Base-by-base conservation (phyloP, 2,329 filamentous ascomycete species). In the Fusarium domesticum region DNA sequence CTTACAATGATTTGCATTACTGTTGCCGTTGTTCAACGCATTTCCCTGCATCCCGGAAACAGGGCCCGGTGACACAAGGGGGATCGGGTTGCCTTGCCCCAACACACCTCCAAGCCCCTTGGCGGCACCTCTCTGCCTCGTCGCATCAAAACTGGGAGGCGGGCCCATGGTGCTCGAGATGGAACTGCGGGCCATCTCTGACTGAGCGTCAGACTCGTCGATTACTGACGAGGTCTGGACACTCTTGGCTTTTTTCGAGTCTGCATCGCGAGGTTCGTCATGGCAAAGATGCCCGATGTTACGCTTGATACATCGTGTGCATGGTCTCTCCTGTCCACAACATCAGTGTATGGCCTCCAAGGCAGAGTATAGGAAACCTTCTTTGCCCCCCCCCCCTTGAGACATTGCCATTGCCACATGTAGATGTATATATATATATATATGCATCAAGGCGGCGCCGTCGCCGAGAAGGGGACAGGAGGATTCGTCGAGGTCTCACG, bases 201-300 rank as follows among this genome's bases (percentile, higher is more conserved):
- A 63, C 37, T 64, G 64, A 35, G 75, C 67, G 42, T 80, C 78
- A 54, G 81, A 77, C 63, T 86, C 83, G 59, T 86, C 83, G 44
- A 76, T 75, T 34, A 72, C 70, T 40, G 80, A 74, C 48, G 76
- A 70, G 50, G 39, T 51, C 45, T 61, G 63, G 51, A 51, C 51
- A 62, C 74, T 78, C 72, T 92, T 96, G 59, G 79, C 71, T 70
- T 91, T 92, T 71, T 93, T 95, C 48, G 85, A 69, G 51, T 84
- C 81, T 57, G 83, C 76, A 63, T 98, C 92, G 68, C 92, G 85
- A 57, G 91, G 92, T 71, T 97, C 93, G 70, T 98, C 93, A 73
- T 96, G 93, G 70, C 93, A 98, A 56, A 98, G 79, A 70, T 98
- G 93, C 61, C 92, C 93, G 68, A 98, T 98, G 72, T 96, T 96